Conservation (phyloP, 2,329 filamentous ascomycete species). For the Cladorrhinum sp. region DNA sequence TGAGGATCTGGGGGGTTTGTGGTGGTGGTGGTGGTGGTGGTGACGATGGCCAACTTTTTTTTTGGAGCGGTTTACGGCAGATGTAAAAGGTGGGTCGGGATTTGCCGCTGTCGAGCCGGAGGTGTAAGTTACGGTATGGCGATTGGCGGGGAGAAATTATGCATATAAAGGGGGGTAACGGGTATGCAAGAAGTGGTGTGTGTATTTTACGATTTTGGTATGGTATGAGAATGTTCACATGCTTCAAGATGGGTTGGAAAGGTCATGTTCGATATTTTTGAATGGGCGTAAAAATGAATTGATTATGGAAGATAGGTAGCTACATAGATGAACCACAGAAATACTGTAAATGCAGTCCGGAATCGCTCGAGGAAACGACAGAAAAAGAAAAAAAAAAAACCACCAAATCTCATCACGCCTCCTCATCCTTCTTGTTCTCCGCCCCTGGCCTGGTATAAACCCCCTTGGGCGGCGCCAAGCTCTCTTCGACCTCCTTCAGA, state of each 20-base stretch:
- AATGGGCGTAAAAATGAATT: neutral
- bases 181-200: neutral
- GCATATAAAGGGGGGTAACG: neutral
- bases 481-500: slow-evolving; percentile 46
- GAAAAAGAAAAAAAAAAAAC: neutral
- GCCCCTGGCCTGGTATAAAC: slow-evolving; percentile 37
- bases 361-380: no score
- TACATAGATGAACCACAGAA: neutral
- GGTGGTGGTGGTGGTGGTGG: slow-evolving; percentile 13
- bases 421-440: slow-evolving; percentile 20
- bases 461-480: slow-evolving; percentile 45
- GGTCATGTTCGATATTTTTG: no score
- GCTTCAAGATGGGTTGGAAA: neutral
- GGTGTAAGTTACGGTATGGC: slow-evolving; percentile 6
- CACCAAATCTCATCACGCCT: no score
- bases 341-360: no score
- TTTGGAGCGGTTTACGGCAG: slow-evolving; percentile 6
- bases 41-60: slow-evolving; percentile 22
- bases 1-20: slow-evolving; percentile 24
- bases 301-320: no score
- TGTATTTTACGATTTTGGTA: neutral
- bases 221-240: neutral
- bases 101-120: slow-evolving; percentile 16
- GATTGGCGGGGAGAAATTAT: neutral
- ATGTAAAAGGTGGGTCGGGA: slow-evolving; percentile 8